Conservation (phyloP, 2,329 filamentous ascomycete species). For the Fusarium lateritium region DNA sequence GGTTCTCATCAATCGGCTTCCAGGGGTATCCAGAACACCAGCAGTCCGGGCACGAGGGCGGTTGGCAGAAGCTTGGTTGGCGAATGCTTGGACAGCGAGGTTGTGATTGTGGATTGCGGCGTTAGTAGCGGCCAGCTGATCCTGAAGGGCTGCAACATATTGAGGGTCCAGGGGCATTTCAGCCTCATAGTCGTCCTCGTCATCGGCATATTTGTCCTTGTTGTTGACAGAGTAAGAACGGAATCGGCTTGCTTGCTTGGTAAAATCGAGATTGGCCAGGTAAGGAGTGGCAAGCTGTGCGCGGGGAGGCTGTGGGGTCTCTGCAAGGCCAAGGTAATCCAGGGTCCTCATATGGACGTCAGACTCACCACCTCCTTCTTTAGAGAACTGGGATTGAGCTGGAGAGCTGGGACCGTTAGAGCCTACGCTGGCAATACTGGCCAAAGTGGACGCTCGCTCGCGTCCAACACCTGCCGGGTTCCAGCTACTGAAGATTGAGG, state of each 20-base stretch:
- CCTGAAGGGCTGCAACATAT: slow-evolving; percentile 73
- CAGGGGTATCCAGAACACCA: slow-evolving; percentile 87
- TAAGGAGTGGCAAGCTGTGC: slow-evolving; percentile 83
- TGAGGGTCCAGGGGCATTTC: slow-evolving; percentile 68
- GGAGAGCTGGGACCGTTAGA: slow-evolving; percentile 94
- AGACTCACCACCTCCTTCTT: slow-evolving; percentile 86
- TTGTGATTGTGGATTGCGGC: slow-evolving; percentile 91
- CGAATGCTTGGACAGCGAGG: slow-evolving; percentile 91
- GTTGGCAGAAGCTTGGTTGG: slow-evolving; percentile 83
- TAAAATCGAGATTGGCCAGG: slow-evolving; percentile 80
- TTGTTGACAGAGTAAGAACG: slow-evolving; percentile 99
- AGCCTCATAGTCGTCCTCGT: slow-evolving; percentile 81
- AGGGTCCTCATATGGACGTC: slow-evolving; percentile 92
- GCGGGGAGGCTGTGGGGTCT: slow-evolving; percentile 87
- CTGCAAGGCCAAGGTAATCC: slow-evolving; percentile 94
- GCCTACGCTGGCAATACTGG: slow-evolving; percentile 84
- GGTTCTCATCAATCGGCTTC: slow-evolving; percentile 75
- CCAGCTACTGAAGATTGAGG: slow-evolving; percentile 93
- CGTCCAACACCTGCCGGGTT: slow-evolving; percentile 75
- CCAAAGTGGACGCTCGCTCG: slow-evolving; percentile 88
- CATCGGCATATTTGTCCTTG: slow-evolving; percentile 95
- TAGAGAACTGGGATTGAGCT: slow-evolving; percentile 86
- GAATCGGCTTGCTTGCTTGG: slow-evolving; percentile 87
- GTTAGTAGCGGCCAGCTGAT: slow-evolving; percentile 75
- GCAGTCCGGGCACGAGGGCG: slow-evolving; percentile 92